These are phyloP conservation scores for Pilobolus umbonatus DNA, from an alignment of 192 early-diverging fungal genomes.

Conservation along the genomic window DNA sequence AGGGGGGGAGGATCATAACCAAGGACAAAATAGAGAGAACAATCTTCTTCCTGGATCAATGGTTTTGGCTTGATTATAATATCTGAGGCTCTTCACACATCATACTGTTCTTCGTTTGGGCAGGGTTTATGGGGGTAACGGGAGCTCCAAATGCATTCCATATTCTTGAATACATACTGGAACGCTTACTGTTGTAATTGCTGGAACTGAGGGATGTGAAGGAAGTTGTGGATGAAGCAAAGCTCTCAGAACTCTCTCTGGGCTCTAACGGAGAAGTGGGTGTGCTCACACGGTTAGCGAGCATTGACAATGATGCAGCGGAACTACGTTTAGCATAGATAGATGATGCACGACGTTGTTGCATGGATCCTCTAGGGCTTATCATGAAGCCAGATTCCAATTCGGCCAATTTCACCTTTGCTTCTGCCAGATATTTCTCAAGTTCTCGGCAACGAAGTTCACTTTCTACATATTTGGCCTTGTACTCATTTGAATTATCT, in stretches of 20 bases:
- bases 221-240: conserved; percentile 22
- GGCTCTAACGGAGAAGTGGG: conserved; percentile 4
- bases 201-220: conserved; percentile 13
- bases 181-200: conserved; percentile 23
- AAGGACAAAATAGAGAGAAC: neutral
- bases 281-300: conserved; percentile 7
- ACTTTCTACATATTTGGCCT: conserved; percentile 21
- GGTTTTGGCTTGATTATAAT: neutral
- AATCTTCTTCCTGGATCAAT: no score
- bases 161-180: conserved; percentile 32
- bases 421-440: conserved; percentile 33
- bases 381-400: conserved; percentile 14
- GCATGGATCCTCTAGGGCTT: conserved; percentile 19
- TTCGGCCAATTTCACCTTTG: conserved; percentile 31
- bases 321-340: conserved; percentile 1
- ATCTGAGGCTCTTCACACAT: conserved; percentile 15
- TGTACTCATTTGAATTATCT: conserved; percentile 20
- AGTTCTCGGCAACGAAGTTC: conserved; percentile 35
- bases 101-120: conserved; percentile 1
- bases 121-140: neutral
- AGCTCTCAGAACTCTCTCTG: conserved; percentile 17
- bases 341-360: conserved; percentile 11
- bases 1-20: neutral
- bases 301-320: conserved; percentile 15
- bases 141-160: conserved; percentile 25